These are phyloP conservation scores for Mortierella sp. DNA, from an alignment of 371 early-diverging fungal genomes.

Conservation along the genomic window DNA sequence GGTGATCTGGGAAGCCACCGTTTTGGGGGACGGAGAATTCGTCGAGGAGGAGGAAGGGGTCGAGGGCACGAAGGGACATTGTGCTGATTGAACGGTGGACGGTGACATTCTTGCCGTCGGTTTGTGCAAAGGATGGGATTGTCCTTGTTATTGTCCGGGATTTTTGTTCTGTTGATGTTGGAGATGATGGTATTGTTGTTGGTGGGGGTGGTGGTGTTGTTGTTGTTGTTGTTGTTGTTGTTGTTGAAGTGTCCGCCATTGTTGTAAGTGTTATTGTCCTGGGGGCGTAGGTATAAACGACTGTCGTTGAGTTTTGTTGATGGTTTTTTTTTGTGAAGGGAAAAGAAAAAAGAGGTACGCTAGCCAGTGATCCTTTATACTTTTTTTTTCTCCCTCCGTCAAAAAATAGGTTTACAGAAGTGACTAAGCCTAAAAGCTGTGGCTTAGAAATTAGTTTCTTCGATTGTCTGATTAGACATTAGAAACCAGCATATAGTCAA, in stretches of 20 bases:
- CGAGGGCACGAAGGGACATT: background rate
- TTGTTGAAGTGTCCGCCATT: background rate
- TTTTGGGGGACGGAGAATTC: background rate
- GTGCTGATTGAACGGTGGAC: background rate
- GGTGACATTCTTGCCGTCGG: background rate
- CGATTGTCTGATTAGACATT: no score
- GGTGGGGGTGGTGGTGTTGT: background rate
- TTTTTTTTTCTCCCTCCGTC: background rate
- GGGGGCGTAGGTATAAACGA: background rate
- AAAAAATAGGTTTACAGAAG: background rate
- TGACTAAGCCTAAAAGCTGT: no score
- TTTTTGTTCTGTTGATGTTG: background rate
- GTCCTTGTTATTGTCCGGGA: background rate
- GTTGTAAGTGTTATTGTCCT: no score
- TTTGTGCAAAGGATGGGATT: background rate
- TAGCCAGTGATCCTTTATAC: background rate
- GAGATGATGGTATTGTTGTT: background rate
- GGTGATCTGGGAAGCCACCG: background rate
- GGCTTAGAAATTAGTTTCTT: no score
- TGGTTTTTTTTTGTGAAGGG: background rate
- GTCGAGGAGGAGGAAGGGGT: background rate
- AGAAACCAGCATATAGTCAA: no score
- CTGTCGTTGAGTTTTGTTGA: background rate
- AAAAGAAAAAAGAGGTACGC: background rate
- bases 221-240: background rate